phyloP scores from a whole-genome alignment of 495 filamentous ascomycete genomes.

The Chaetomidium leptoderma region DNA sequence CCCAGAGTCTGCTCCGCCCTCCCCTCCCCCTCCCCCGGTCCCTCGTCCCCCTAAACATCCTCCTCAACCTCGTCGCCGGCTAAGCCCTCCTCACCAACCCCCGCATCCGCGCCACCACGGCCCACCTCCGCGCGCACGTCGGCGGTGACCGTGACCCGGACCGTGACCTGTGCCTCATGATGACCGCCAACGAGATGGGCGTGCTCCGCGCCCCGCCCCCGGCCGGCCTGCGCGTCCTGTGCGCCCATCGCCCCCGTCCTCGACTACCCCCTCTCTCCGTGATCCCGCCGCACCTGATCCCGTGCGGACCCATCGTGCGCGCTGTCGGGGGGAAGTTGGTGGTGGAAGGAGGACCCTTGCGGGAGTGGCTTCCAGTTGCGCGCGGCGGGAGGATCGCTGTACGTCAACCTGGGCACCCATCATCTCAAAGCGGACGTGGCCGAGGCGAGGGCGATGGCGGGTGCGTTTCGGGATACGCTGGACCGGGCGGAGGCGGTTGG shows the following conservation, averaged over 20 bases:
- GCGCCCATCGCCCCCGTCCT: conserved; percentile 27
- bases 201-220: not conserved
- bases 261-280: conserved; percentile 34
- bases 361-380: conserved; percentile 40
- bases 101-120: no score
- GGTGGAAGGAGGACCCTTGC: conserved; percentile 33
- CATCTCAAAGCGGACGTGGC: conserved; percentile 17
- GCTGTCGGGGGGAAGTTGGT: conserved; percentile 30
- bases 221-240: conserved; percentile 8
- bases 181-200: not conserved
- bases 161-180: not conserved
- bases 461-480: conserved; percentile 32
- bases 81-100: not conserved
- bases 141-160: no score
- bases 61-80: not conserved
- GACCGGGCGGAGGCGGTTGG: conserved; percentile 9
- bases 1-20: not conserved
- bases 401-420: conserved; percentile 42
- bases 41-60: not conserved
- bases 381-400: conserved; percentile 31
- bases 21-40: not conserved
- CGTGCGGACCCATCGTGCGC: conserved; percentile 50
- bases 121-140: no score
- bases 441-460: conserved; percentile 28
- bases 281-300: conserved; percentile 41